Base-by-base conservation (phyloP, 2,329 filamentous ascomycete genomes). In the Paraconiothyrium brasiliense region DNA sequence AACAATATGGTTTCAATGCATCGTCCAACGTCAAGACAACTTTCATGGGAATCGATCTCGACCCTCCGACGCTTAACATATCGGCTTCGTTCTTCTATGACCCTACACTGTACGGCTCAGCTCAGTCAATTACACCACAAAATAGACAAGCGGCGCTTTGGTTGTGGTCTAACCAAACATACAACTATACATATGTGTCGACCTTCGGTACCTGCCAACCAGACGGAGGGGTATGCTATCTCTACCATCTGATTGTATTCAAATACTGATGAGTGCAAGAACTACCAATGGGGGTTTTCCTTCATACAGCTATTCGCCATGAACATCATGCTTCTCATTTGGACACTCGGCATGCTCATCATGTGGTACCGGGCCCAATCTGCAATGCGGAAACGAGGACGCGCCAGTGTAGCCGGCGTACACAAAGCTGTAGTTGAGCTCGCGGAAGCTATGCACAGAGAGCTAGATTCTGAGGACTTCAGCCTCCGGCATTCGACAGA, bases 201-300 rank as follows among this genome's bases (percentile, higher is more conserved):
- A 3, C 57, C 6, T n/a, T 51, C 3, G 67, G 68, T 1, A 62
- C 20, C 20, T 70, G 68, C 11, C 68, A 69, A 44, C 37, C 62
- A 9, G 43, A 37, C 9, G 37, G 58, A 20, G 27, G 27, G 27
- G 48, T 50, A 50, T 10, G 48, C 14, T 11, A 22, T 55, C 41
- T 32, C 34, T 4, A 39, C 1, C 4, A 27, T 41, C 41, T 10
- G 3, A 39, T 27, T 11, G 5, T 35, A 2, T 5, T 2, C 39
- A n/a, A 16, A n/a, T 27, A n/a, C 49, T 20, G 34, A 51, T 13
- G 14, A 30, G 5, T 24, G n/a, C 34, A 43, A 60, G 59, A 63
- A 48, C 2, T 73, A 72, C 37, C 58, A 66, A 43, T 74, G 71
- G 69, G 71, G 70, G 0, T 74, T 72, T 51, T 71, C 70, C 0